These are phyloP conservation scores for Macrotyloma uniflorum DNA, from an alignment of 306 rosid genomes.

Conservation along the genomic window DNA sequence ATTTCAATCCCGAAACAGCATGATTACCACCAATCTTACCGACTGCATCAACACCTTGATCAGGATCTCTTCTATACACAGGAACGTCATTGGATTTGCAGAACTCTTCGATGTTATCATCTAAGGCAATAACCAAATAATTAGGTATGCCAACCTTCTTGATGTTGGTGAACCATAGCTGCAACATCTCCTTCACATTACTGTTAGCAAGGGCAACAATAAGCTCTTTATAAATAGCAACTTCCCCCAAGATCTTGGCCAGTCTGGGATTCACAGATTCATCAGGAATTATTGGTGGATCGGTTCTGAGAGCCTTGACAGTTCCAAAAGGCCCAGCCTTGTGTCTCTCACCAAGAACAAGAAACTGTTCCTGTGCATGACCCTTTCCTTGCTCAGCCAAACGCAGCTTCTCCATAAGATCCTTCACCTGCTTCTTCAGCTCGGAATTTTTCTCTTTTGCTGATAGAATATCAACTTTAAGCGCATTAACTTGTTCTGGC, in stretches of 20 bases:
- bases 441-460: slow-evolving; percentile 55
- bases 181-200: slow-evolving; percentile 73
- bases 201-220: slow-evolving; percentile 77
- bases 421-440: slow-evolving; percentile 57
- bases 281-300: slow-evolving; percentile 73
- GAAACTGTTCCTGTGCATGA: slow-evolving; percentile 68
- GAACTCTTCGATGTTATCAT: slow-evolving; percentile 60
- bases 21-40: slow-evolving; percentile 73
- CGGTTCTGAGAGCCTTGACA: slow-evolving; percentile 80
- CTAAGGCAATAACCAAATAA: slow-evolving; percentile 80
- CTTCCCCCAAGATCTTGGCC: slow-evolving; percentile 67
- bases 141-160: slow-evolving; percentile 77
- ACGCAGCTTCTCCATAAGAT: slow-evolving; percentile 60
- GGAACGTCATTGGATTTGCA: slow-evolving; percentile 77
- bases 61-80: slow-evolving; percentile 81
- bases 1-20: slow-evolving; percentile 84
- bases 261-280: slow-evolving; percentile 81
- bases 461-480: slow-evolving; percentile 57
- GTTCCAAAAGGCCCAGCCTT: slow-evolving; percentile 88
- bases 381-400: slow-evolving; percentile 70
- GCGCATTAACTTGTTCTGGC: slow-evolving; percentile 46
- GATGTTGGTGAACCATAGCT: slow-evolving; percentile 72
- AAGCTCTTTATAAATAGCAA: slow-evolving; percentile 70
- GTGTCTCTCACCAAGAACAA: slow-evolving; percentile 64
- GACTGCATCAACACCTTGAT: slow-evolving; percentile 62